These are phyloP conservation scores for Trametes villosa DNA, from an alignment of 768 basidiomycete species.

Conservation along the genomic window DNA sequence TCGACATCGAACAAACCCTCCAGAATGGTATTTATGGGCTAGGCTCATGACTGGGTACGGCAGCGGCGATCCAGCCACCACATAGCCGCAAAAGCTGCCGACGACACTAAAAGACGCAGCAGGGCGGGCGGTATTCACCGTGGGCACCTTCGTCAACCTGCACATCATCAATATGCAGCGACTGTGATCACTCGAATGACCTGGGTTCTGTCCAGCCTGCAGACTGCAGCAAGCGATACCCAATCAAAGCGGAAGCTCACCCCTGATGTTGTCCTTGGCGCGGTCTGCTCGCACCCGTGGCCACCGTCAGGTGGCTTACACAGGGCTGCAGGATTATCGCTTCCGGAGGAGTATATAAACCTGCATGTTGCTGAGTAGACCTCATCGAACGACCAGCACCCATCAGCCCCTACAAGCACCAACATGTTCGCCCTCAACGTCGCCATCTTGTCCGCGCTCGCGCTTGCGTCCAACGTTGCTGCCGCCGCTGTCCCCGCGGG, in stretches of 20 bases:
- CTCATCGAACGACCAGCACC: not conserved
- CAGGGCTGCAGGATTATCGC: not conserved
- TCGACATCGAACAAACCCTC: no score
- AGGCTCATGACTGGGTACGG: no score
- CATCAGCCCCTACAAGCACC: not conserved
- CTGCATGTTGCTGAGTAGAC: not conserved
- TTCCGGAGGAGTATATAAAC: not conserved
- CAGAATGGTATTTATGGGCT: no score
- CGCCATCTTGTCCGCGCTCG: conserved; percentile 2
- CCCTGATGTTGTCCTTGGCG: not conserved
- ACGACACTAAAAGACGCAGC: no score
- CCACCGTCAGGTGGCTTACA: not conserved
- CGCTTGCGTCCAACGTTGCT: conserved; percentile 3
- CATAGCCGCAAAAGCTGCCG: no score
- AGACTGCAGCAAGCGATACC: not conserved
- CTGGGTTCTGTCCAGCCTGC: not conserved
- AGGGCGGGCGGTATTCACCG: no score
- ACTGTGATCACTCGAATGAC: not conserved
- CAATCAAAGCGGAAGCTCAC: not conserved
- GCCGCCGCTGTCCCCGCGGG: conserved; percentile 13
- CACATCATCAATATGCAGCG: not conserved
- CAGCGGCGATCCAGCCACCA: no score
- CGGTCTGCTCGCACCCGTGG: not conserved
- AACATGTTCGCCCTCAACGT: conserved; percentile 5
- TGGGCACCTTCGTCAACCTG: not conserved